These are phyloP conservation scores for Nymphaea thermarum DNA, from an alignment of 164 flowering plant genomes.

Conservation along the genomic window DNA sequence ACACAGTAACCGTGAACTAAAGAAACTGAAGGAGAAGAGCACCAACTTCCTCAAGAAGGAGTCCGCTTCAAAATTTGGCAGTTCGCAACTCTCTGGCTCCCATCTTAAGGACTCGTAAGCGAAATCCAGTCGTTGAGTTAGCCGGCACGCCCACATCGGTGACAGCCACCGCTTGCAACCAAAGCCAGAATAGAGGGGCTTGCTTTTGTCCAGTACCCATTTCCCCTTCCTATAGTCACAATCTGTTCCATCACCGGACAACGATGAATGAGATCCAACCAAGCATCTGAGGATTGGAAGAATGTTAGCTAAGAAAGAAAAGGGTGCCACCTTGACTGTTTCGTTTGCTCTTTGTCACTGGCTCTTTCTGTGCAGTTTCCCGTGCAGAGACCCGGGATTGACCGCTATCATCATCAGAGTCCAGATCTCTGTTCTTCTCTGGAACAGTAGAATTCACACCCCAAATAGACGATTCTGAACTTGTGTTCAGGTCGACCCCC, in stretches of 20 bases:
- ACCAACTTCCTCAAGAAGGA: constrained; percentile 48
- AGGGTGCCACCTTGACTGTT: too few species aligned
- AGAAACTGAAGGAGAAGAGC: not conserved
- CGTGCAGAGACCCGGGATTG: not conserved
- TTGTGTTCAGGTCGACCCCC: not conserved
- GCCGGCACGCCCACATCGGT: constrained; percentile 78
- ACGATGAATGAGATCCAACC: constrained; percentile 1
- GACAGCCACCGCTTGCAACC: constrained; percentile 75
- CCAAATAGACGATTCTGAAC: not conserved
- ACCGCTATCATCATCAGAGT: not conserved
- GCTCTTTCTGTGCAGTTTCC: not conserved
- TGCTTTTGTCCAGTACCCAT: constrained; percentile 50
- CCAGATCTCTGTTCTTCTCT: not conserved
- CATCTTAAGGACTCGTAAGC: constrained; percentile 56
- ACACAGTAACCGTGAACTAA: too few species aligned
- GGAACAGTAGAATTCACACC: not conserved
- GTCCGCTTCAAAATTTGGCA: constrained; percentile 47
- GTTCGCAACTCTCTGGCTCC: constrained; percentile 56
- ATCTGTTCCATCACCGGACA: constrained; percentile 20
- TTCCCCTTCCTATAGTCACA: constrained; percentile 73
- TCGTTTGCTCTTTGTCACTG: not conserved
- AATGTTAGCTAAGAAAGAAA: not conserved
- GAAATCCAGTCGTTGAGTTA: constrained; percentile 53
- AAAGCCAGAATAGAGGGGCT: constrained; percentile 71
- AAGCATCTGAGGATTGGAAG: not conserved